These are phyloP conservation scores for Phytophthora pluvialis DNA, from an alignment of 352 stramenopile species.

Conservation along the genomic window DNA sequence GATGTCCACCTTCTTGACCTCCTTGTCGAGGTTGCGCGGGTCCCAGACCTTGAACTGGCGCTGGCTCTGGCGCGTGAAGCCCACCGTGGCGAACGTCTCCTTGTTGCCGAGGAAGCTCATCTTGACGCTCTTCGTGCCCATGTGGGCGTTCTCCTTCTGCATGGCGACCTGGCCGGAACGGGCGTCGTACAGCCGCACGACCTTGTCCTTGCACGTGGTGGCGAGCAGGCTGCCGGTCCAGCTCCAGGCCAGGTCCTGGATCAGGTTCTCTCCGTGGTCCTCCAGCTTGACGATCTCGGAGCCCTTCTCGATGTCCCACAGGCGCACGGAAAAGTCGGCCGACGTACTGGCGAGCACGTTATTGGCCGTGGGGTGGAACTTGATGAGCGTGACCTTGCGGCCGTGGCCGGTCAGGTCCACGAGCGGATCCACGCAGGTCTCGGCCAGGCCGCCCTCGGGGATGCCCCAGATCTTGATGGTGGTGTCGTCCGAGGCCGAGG, in stretches of 20 bases:
- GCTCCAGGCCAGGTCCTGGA: slow-evolving; percentile 99
- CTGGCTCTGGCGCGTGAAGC: slow-evolving; percentile 97
- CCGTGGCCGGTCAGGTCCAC: slow-evolving; percentile 97
- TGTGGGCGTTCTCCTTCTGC: slow-evolving; percentile 93
- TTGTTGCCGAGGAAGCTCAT: slow-evolving; percentile 95
- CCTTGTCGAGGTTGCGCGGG: slow-evolving; percentile 90
- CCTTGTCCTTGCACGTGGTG: slow-evolving; percentile 99
- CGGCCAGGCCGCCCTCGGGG: slow-evolving; percentile 92
- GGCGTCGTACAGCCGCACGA: slow-evolving; percentile 96
- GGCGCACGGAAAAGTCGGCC: slow-evolving; percentile 96
- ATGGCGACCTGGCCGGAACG: slow-evolving; percentile 80
- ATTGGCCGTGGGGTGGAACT: slow-evolving; percentile 97
- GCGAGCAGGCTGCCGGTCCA: slow-evolving; percentile 95
- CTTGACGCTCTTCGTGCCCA: slow-evolving; percentile 98
- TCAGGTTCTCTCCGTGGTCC: slow-evolving; percentile 89
- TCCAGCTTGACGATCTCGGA: slow-evolving; percentile 91
- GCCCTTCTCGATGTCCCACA: slow-evolving; percentile 99
- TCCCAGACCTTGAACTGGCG: slow-evolving; percentile 93
- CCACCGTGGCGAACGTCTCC: slow-evolving; percentile 97
- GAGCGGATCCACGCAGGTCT: slow-evolving; percentile 95
- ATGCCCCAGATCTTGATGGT: slow-evolving; percentile 99
- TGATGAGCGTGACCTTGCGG: slow-evolving; percentile 97
- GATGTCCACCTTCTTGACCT: slow-evolving; percentile 95
- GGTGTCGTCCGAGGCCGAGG: slow-evolving; percentile 96
- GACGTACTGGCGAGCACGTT: slow-evolving; percentile 97